Evolutionary conservation across 768 basidiomycete species (phyloP).

Genomic region (Calocera cornea): DNA sequence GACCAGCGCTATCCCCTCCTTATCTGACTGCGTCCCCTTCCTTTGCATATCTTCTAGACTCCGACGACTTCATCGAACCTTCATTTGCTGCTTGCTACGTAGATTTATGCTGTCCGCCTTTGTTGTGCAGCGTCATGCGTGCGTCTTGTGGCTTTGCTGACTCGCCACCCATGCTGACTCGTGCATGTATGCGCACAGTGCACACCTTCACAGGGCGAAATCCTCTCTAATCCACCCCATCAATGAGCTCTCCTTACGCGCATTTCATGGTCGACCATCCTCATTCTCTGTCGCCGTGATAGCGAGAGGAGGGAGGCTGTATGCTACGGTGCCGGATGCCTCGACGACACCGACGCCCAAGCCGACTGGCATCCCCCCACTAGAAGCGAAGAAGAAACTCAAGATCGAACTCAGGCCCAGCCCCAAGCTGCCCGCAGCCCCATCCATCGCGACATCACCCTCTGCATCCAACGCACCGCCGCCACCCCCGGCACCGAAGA

Average conservation of each 20-base stretch:
- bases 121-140: conserved; percentile 1
- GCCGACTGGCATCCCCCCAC: background rate
- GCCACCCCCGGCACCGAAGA: background rate
- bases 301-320: background rate
- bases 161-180: background rate
- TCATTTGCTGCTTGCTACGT: background rate
- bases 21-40: background rate
- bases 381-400: background rate
- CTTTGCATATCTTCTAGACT: background rate
- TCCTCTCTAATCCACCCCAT: background rate
- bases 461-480: background rate
- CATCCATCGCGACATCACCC: background rate
- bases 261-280: background rate
- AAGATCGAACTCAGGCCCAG: background rate
- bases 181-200: background rate
- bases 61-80: background rate
- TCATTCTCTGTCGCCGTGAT: background rate
- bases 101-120: background rate
- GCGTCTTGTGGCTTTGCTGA: background rate
- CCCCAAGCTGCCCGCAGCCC: background rate
- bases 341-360: background rate
- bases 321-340: background rate
- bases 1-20: background rate
- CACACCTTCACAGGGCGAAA: background rate
- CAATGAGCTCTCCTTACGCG: background rate